Conservation (phyloP, 768 basidiomycete genomes). For the Trametes cubensis region DNA sequence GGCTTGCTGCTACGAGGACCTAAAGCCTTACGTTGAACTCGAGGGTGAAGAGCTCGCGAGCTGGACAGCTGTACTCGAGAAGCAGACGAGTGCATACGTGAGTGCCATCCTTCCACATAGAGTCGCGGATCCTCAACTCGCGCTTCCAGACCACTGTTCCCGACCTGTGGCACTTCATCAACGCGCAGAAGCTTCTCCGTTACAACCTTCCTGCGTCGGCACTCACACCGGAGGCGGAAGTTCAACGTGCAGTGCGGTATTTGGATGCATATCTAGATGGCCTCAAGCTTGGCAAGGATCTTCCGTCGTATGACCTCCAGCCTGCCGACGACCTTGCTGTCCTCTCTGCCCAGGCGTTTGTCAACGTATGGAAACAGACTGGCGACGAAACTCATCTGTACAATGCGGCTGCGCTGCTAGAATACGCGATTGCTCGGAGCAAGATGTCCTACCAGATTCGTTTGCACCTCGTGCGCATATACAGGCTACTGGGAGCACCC, state of each 20-base stretch:
- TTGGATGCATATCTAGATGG: conserved; percentile 65
- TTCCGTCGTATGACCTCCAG: conserved; percentile 80
- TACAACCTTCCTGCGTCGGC: conserved; percentile 53
- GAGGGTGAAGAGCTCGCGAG: conserved; percentile 47
- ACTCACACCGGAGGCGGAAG: conserved; percentile 60
- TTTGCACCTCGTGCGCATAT: conserved; percentile 77
- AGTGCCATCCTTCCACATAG: conserved; percentile 36
- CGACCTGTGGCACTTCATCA: conserved; percentile 71
- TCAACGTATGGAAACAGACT: conserved; percentile 63
- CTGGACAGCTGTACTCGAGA: conserved; percentile 59
- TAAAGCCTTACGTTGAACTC: conserved; percentile 64
- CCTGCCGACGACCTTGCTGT: conserved; percentile 85
- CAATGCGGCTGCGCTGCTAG: conserved; percentile 65
- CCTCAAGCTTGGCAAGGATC: conserved; percentile 63
- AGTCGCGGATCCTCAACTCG: neutral
- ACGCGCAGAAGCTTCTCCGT: conserved; percentile 74
- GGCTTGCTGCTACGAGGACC: conserved; percentile 85
- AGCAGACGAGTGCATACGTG: conserved; percentile 45
- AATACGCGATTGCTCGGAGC: conserved; percentile 72
- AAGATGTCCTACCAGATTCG: conserved; percentile 80
- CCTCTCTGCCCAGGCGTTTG: conserved; percentile 67
- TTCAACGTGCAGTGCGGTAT: conserved; percentile 52
- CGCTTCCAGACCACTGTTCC: conserved; percentile 46
- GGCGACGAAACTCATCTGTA: conserved; percentile 60
- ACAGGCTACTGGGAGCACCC: conserved; percentile 79